A percentile compares a stretch with the other conserved stretches of the same genome.
These are phyloP conservation scores for Linnemannia schmuckeri DNA, from an alignment of 192 early-diverging fungal genomes.

Conservation along the genomic window DNA sequence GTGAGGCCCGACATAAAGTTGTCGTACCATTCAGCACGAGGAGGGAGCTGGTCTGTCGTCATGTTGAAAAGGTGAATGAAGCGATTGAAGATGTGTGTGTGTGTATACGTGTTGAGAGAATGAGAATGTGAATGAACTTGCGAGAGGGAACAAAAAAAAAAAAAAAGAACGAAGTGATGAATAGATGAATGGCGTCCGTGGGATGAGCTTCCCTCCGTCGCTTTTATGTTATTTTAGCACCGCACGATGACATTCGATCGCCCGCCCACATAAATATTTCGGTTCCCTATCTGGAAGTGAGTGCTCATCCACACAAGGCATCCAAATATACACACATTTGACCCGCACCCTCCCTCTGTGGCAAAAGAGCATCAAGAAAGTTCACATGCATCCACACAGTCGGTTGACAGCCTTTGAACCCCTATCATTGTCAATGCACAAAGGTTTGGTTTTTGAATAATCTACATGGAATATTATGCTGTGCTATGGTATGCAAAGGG, in stretches of 20 bases:
- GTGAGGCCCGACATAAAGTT: background rate
- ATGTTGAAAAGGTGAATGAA: background rate
- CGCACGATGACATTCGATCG: no score
- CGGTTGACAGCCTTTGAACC: no score
- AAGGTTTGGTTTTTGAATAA: background rate
- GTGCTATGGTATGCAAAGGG: background rate
- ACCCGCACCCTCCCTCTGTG: no score
- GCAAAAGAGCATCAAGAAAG: background rate
- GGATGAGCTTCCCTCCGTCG: no score
- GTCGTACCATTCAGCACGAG: conserved; percentile 14
- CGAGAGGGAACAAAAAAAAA: background rate
- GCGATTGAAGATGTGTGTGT: background rate
- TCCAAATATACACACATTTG: background rate
- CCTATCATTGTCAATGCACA: background rate
- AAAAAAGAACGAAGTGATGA: background rate
- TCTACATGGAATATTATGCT: background rate
- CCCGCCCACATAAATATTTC: no score
- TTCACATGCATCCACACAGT: background rate
- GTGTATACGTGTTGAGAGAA: background rate
- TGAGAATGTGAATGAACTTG: background rate
- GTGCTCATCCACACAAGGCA: background rate
- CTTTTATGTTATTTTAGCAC: no score
- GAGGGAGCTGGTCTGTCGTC: background rate
- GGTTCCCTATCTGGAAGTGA: no score
- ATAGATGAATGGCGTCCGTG: no score